Conservation (phyloP, 2,329 filamentous ascomycete species). For the Camptophora hylomeconis region DNA sequence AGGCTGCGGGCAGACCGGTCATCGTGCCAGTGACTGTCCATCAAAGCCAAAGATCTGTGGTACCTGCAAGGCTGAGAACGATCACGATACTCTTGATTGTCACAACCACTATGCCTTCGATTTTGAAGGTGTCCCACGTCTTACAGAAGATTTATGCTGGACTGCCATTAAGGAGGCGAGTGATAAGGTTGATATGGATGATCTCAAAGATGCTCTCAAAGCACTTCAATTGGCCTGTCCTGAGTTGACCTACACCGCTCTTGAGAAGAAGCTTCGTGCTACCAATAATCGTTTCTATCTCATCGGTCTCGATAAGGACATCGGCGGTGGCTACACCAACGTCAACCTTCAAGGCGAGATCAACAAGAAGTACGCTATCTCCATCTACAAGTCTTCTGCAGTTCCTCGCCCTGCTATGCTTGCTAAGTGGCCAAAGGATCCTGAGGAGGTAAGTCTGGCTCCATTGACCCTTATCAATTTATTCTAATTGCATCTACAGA, state of each 20-base stretch:
- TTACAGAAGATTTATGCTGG: conserved; percentile 38
- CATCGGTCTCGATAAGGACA: conserved; percentile 36
- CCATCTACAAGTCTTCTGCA: conserved; percentile 34
- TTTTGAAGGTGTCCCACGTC: conserved; percentile 31
- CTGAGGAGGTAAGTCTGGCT: no score
- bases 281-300: conserved; percentile 36
- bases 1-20: conserved; percentile 32
- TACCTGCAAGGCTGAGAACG: conserved; percentile 34
- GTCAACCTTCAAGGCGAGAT: conserved; percentile 41
- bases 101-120: conserved; percentile 33
- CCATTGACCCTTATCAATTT: no score
- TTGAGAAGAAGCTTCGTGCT: conserved; percentile 39
- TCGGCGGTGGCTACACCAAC: conserved; percentile 32
- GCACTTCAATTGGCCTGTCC: conserved; percentile 38
- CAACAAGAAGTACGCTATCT: conserved; percentile 37
- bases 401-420: conserved; percentile 33
- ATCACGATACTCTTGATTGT: conserved; percentile 32
- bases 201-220: conserved; percentile 37
- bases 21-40: conserved; percentile 32
- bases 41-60: conserved; percentile 31
- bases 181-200: conserved; percentile 35
- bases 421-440: conserved; percentile 35
- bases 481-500: no score
- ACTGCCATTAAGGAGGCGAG: conserved; percentile 34
- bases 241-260: conserved; percentile 31